phyloP scores from a whole-genome alignment of 2,329 filamentous ascomycete genomes.

The Cladosporium sp. region DNA sequence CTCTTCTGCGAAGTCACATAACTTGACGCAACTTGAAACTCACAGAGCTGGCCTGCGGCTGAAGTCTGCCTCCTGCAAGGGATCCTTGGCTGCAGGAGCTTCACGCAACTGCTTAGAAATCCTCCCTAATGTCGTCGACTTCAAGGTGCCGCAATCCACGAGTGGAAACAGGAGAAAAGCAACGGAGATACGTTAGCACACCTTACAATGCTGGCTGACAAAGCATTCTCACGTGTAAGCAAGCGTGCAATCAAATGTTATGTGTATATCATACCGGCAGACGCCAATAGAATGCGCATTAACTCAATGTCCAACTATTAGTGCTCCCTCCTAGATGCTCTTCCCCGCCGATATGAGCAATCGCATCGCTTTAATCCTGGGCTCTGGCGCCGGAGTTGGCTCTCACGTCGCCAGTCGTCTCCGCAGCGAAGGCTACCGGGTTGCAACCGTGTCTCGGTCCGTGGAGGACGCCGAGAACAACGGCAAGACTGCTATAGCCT shows the following conservation, averaged over 20 bases:
- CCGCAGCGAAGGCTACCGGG: not conserved
- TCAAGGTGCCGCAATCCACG: not conserved
- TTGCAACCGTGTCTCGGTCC: not conserved
- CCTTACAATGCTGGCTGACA: not conserved
- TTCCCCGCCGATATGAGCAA: not conserved
- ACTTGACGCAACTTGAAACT: too few relatives aligned
- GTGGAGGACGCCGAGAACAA: not conserved
- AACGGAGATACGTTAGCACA: not conserved
- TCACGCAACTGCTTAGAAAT: not conserved
- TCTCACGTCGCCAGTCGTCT: not conserved
- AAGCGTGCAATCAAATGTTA: not conserved
- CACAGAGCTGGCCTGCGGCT: not conserved
- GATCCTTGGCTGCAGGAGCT: not conserved
- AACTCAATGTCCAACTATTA: not conserved
- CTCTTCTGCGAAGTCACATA: too few relatives aligned
- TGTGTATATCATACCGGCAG: not conserved
- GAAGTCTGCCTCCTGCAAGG: not conserved
- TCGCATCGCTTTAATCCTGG: not conserved
- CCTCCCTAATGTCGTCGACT: too few relatives aligned
- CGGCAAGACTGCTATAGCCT: not conserved
- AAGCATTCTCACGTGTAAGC: not conserved
- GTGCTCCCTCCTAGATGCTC: not conserved
- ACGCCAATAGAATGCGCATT: not conserved
- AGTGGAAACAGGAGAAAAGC: not conserved
- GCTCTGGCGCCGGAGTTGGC: not conserved